These are phyloP conservation scores for Psidium friedrichsthalianum DNA, from an alignment of 345 rosid species.

Conservation along the genomic window DNA sequence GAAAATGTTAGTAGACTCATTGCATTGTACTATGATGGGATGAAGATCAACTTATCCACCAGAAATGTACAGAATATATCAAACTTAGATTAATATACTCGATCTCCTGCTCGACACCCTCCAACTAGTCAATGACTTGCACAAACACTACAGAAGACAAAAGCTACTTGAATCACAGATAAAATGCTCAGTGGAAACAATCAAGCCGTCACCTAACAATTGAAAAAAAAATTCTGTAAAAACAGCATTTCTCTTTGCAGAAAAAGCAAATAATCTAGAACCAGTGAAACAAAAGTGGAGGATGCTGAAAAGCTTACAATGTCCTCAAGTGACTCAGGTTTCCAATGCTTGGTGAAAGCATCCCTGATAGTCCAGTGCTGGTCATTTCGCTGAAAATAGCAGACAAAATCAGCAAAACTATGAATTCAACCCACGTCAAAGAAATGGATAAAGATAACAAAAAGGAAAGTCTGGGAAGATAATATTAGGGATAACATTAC, in stretches of 20 bases:
- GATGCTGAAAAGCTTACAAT: slow-evolving; percentile 34
- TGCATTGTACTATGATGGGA: background rate
- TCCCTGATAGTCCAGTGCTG: slow-evolving; percentile 64
- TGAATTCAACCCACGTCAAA: background rate
- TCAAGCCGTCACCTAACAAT: background rate
- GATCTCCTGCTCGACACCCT: background rate
- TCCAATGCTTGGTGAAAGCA: slow-evolving; percentile 63
- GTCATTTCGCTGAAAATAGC: slow-evolving; percentile 56
- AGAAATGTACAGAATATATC: background rate
- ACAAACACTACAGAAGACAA: background rate
- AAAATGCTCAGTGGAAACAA: background rate
- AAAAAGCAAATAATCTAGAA: background rate
- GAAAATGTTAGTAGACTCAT: background rate
- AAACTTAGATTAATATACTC: background rate
- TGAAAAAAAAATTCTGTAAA: background rate
- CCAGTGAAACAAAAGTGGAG: background rate
- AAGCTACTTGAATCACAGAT: background rate
- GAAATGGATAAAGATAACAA: background rate
- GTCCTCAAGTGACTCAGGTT: slow-evolving; percentile 65
- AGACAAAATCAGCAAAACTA: background rate
- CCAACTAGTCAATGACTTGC: background rate
- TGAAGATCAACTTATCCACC: background rate
- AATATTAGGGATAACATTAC: slow-evolving; percentile 3
- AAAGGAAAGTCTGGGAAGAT: background rate
- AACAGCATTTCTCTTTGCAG: background rate